Evolutionary conservation across 345 rosid species (phyloP).

Genomic region (Populus davidiana): DNA sequence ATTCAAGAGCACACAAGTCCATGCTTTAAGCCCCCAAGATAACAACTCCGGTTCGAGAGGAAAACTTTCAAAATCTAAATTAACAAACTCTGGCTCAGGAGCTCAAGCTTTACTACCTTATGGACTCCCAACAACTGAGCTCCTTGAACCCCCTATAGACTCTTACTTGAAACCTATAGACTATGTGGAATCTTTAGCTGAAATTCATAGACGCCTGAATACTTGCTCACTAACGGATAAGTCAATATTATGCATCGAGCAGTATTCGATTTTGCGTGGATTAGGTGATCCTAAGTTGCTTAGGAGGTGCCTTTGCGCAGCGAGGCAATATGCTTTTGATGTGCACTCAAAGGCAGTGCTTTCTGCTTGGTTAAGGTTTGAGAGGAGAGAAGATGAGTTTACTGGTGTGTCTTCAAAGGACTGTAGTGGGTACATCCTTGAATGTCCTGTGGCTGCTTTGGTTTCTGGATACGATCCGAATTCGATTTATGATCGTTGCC

Average conservation of each 20-base stretch:
- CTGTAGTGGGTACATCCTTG: slow-evolving; percentile 51
- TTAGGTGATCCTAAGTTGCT: slow-evolving; percentile 80
- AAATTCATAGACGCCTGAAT: slow-evolving; percentile 57
- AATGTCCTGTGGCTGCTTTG: slow-evolving; percentile 58
- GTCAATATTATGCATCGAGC: slow-evolving; percentile 54
- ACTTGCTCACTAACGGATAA: slow-evolving; percentile 38
- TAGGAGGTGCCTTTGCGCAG: slow-evolving; percentile 66
- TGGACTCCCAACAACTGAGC: slow-evolving; percentile 65
- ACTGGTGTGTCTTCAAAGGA: slow-evolving; percentile 51
- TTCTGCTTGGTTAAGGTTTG: slow-evolving; percentile 80
- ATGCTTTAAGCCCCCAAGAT: slow-evolving; percentile 53
- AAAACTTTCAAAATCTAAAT: slow-evolving; percentile 47
- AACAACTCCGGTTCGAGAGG: slow-evolving; percentile 32
- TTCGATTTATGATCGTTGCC: slow-evolving; percentile 42
- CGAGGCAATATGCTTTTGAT: slow-evolving; percentile 62
- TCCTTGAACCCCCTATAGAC: slow-evolving; percentile 72
- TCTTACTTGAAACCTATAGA: slow-evolving; percentile 62
- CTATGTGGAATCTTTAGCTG: slow-evolving; percentile 60
- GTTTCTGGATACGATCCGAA: slow-evolving; percentile 42
- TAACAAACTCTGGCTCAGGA: slow-evolving; percentile 34
- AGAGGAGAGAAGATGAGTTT: slow-evolving; percentile 75
- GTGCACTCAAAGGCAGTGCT: slow-evolving; percentile 71
- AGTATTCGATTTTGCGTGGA: slow-evolving; percentile 52
- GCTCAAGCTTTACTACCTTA: slow-evolving; percentile 49
- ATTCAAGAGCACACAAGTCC: slow-evolving; percentile 67